Conservation (phyloP, 2,329 filamentous ascomycete genomes). For the Coniochaeta prunicola region DNA sequence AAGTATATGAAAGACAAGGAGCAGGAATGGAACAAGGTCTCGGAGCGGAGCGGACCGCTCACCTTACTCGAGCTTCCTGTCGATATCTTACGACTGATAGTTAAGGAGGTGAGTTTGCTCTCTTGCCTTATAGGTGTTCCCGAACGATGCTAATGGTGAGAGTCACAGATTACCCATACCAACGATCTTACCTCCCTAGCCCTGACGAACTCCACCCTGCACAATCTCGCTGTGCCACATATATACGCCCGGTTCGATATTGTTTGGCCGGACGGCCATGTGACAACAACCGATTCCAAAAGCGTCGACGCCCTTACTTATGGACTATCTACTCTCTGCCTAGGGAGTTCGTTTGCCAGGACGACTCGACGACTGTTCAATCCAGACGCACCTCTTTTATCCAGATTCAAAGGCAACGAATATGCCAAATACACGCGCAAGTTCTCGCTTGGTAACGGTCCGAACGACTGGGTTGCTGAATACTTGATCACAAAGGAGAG, state of each 20-base stretch:
- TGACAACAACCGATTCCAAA: conserved; percentile 56
- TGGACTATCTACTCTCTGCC: conserved; percentile 71
- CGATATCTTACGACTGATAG: conserved; percentile 70
- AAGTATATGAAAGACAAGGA: conserved; percentile 51
- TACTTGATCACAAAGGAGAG: conserved; percentile 78
- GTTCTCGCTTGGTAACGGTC: conserved; percentile 80
- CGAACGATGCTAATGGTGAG: background rate
- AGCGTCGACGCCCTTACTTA: conserved; percentile 80
- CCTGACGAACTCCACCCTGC: conserved; percentile 69
- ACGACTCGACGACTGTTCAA: conserved; percentile 25
- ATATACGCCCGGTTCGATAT: conserved; percentile 86
- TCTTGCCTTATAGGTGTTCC: conserved; percentile 3
- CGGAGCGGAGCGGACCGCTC: conserved; percentile 50
- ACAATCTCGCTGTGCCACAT: conserved; percentile 66
- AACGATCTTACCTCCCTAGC: conserved; percentile 76
- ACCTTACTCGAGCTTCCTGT: conserved; percentile 68
- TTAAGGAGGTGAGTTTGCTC: conserved; percentile 57
- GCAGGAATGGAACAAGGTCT: conserved; percentile 59
- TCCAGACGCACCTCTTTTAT: conserved; percentile 10
- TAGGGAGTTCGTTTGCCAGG: conserved; percentile 46
- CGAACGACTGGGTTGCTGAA: conserved; percentile 69
- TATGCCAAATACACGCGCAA: conserved; percentile 75
- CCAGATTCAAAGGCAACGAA: conserved; percentile 45
- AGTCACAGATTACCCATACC: conserved; percentile 63
- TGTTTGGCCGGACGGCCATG: conserved; percentile 71